Evolutionary conservation across 192 early-diverging fungal genomes (phyloP).

Genomic region (Phlyctochytrium planicorne): DNA sequence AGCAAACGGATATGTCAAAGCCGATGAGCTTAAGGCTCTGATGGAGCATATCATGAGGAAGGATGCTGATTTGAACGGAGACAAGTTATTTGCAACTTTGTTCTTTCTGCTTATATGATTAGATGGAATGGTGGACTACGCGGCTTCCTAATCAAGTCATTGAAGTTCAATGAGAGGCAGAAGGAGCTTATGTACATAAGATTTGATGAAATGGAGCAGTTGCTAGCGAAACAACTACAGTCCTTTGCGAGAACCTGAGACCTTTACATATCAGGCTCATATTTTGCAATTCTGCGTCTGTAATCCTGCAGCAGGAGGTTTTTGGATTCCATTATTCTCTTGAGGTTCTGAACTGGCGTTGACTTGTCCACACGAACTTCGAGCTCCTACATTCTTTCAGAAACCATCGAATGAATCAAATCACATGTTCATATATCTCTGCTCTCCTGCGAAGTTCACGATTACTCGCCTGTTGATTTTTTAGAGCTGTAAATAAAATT

Average conservation of each 20-base stretch:
- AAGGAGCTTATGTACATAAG: not conserved
- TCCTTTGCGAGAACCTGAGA: not conserved
- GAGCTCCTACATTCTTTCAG: constrained; percentile 20
- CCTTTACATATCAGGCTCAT: not conserved
- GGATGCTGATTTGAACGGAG: constrained; percentile 4
- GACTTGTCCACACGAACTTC: constrained; percentile 27
- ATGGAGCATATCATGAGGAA: constrained; percentile 1
- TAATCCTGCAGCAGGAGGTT: constrained; percentile 27
- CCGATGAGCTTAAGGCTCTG: constrained; percentile 1
- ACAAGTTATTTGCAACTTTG: constrained; percentile 9
- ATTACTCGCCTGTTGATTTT: no score
- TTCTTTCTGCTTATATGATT: not conserved
- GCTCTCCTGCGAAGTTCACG: no score
- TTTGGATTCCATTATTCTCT: constrained; percentile 26
- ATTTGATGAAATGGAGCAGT: not conserved
- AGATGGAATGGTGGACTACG: constrained; percentile 22
- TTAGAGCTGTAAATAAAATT: no score
- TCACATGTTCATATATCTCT: no score
- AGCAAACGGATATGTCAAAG: constrained; percentile 1
- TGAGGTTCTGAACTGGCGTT: constrained; percentile 26
- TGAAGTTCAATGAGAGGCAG: not conserved
- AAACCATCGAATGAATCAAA: no score
- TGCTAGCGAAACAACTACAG: not conserved
- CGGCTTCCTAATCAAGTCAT: not conserved
- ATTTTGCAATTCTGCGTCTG: constrained; percentile 10